Conservation (phyloP, 495 filamentous ascomycete genomes). For the Penicillium ochrochloron region DNA sequence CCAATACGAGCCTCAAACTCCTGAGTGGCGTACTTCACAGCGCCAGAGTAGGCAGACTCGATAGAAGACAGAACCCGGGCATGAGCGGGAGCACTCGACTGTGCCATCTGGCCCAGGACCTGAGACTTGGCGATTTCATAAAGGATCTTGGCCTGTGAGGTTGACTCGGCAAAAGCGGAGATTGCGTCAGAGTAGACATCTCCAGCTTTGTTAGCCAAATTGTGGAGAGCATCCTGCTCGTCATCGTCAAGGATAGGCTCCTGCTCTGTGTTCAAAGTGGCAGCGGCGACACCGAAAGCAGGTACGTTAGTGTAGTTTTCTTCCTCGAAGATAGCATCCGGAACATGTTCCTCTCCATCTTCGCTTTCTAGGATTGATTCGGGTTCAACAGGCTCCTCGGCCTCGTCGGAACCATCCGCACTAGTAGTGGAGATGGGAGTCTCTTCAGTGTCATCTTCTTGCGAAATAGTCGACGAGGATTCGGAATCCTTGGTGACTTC, state of each 20-base stretch:
- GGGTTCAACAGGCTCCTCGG: background rate
- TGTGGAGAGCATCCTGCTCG: slow-evolving; percentile 53
- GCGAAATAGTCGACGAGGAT: background rate
- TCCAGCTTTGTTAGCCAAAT: slow-evolving; percentile 53
- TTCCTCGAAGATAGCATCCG: slow-evolving; percentile 15
- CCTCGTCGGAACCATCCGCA: background rate
- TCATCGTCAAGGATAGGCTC: slow-evolving; percentile 53
- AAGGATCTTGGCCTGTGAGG: slow-evolving; percentile 62
- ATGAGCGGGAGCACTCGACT: slow-evolving; percentile 65
- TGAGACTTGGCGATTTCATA: slow-evolving; percentile 69
- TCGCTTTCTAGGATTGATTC: background rate
- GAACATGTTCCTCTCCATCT: slow-evolving; percentile 5
- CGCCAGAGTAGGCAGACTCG: slow-evolving; percentile 69
- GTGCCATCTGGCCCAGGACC: slow-evolving; percentile 68
- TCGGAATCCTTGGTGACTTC: background rate
- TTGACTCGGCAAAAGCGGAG: slow-evolving; percentile 64
- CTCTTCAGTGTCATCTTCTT: background rate
- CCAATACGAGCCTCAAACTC: slow-evolving; percentile 46
- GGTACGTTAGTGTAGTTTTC: slow-evolving; percentile 10
- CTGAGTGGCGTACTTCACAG: slow-evolving; percentile 63
- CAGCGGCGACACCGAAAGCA: slow-evolving; percentile 33
- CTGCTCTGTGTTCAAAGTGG: slow-evolving; percentile 24
- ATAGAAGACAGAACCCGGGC: slow-evolving; percentile 67
- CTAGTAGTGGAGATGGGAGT: no score
- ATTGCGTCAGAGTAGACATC: slow-evolving; percentile 57